Base-by-base conservation (phyloP, 768 basidiomycete species). In the Brasilioporus rufonigricans region DNA sequence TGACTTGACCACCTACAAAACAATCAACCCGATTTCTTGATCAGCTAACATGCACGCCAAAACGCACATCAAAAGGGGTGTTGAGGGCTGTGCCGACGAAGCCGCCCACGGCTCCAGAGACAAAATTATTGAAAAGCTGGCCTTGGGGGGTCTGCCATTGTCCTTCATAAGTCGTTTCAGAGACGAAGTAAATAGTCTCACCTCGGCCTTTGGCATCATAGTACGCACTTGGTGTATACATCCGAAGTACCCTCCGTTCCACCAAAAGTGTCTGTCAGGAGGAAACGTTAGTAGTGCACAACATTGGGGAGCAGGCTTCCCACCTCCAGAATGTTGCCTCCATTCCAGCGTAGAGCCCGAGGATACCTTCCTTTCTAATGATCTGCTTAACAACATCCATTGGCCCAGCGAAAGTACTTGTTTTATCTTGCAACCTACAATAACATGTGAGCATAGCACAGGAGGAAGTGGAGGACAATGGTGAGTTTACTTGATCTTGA, bases 271-370 rank as follows among this genome's bases (percentile, higher is more conserved):
- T 64, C 89, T 91, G 44, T 40, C 38, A 43, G 36, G 45, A 48
- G 18, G 29, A 44, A 10, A 12, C 3, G 7, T 63, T 29, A 52
- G n/a, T 41, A 19, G 27, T 31, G 1, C 18, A 45, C 27, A 14
- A 19, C 33, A 40, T 27, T 16, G 19, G 21, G n/a, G 14, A n/a
- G 39, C 18, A 19, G 23, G 35, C 23, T 14, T 24, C 19, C 39
- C 18, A 91, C 91, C 95, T 83, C 96, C 96, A 98, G 75, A 98
- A 96, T 2, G 96, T 98, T 13, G 93, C 83, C 69, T 98, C 97
- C 89, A 98, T 95, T 33, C 97, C 95, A 23, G 84, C 84, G 66
- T 98, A 98, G 24, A 98, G 73, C 19, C 93, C 95, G 0, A 98
- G 73, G 5, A 89, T 47, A 27, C 96, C 96, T 32, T 92, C 86